phyloP scores from a whole-genome alignment of 495 filamentous ascomycete genomes.

The Cercophora scortea region DNA sequence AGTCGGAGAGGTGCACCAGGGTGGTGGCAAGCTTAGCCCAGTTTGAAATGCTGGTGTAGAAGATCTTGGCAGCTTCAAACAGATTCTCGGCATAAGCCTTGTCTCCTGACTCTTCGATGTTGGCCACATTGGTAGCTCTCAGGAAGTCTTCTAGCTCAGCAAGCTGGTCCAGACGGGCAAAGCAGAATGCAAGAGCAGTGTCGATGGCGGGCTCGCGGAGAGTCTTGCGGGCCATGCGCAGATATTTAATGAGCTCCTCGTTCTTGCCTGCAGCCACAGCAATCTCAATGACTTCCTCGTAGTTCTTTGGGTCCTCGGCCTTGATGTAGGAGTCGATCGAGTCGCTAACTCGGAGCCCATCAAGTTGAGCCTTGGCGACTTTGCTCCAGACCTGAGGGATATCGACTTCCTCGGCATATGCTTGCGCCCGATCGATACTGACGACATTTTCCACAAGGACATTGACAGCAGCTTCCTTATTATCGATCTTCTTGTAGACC shows the following conservation, averaged over 20 bases:
- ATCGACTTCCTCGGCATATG: constrained; percentile 94
- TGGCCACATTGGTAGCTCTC: constrained; percentile 86
- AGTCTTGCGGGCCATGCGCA: constrained; percentile 95
- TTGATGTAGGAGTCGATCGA: constrained; percentile 96
- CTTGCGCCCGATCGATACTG: constrained; percentile 95
- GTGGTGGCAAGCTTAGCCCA: constrained; percentile 99
- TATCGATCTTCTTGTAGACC: constrained; percentile 95
- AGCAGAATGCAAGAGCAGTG: constrained; percentile 88
- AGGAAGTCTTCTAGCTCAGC: constrained; percentile 95
- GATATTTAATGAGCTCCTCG: constrained; percentile 93
- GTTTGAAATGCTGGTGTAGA: constrained; percentile 97
- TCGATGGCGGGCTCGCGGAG: constrained; percentile 91
- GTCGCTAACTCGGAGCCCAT: constrained; percentile 89
- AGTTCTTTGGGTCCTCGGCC: constrained; percentile 87
- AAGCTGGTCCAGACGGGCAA: constrained; percentile 83
- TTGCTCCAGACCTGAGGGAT: constrained; percentile 97
- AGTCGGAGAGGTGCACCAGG: constrained; percentile 89
- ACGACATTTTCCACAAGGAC: constrained; percentile 96
- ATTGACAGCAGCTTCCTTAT: constrained; percentile 76
- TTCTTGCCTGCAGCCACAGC: constrained; percentile 95
- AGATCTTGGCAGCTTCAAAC: constrained; percentile 97
- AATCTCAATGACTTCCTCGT: constrained; percentile 91
- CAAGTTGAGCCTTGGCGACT: constrained; percentile 96
- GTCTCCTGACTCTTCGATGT: constrained; percentile 92
- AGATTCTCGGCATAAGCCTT: constrained; percentile 93